phyloP scores from a whole-genome alignment of 305 asterid species.

The Fraxinus floribunda region DNA sequence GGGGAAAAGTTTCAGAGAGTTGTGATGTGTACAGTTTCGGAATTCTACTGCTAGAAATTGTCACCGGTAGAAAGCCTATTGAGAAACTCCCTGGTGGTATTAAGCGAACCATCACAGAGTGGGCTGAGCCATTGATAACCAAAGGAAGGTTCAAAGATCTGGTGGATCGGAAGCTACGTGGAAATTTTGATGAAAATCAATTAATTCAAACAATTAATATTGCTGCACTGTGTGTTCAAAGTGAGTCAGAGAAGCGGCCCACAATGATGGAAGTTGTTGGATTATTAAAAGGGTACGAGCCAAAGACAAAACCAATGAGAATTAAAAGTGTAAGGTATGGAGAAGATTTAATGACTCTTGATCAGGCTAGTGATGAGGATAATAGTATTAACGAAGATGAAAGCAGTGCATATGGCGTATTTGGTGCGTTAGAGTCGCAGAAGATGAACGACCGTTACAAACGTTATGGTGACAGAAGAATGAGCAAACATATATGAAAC shows the following conservation, averaged over 20 bases:
- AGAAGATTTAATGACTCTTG: slow-evolving; percentile 66
- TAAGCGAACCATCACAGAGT: slow-evolving; percentile 70
- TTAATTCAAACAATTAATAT: slow-evolving; percentile 42
- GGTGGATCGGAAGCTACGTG: slow-evolving; percentile 61
- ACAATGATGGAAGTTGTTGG: slow-evolving; percentile 70
- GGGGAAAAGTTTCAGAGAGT: slow-evolving; percentile 83
- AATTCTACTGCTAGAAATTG: slow-evolving; percentile 55
- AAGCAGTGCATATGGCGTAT: slow-evolving; percentile 77
- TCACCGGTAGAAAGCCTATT: slow-evolving; percentile 69
- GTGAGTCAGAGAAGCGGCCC: slow-evolving; percentile 72
- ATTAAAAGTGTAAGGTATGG: slow-evolving; percentile 62
- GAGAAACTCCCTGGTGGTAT: slow-evolving; percentile 75
- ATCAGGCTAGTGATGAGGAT: slow-evolving; percentile 54
- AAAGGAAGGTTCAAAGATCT: slow-evolving; percentile 49
- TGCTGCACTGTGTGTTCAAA: slow-evolving; percentile 76
- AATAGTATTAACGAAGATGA: slow-evolving; percentile 38
- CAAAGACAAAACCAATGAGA: slow-evolving; percentile 30
- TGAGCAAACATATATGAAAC: slow-evolving; percentile 8
- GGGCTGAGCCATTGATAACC: slow-evolving; percentile 67
- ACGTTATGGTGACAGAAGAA: slow-evolving; percentile 36
- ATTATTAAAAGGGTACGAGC: slow-evolving; percentile 44
- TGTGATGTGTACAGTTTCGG: slow-evolving; percentile 83
- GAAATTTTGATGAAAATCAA: slow-evolving; percentile 55
- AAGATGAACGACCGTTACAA: slow-evolving; percentile 56
- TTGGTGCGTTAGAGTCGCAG: slow-evolving; percentile 62